Conservation (phyloP, 1,284 basidiomycete genomes). For the Boletus sp. region DNA sequence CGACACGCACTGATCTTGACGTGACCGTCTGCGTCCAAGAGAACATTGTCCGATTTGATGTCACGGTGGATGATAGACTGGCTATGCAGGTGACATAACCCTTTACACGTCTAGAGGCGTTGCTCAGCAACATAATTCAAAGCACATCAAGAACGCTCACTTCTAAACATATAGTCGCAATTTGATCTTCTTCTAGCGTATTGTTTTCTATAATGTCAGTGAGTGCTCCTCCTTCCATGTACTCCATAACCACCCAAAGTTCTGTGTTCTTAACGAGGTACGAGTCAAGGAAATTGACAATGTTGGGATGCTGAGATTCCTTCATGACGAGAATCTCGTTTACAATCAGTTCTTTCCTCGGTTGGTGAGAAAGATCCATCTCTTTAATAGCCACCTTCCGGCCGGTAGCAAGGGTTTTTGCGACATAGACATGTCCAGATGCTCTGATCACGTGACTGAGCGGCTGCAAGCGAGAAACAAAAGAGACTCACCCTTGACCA, state of each 20-base stretch:
- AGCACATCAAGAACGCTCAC: conserved; percentile 48
- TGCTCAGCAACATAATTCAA: conserved; percentile 7
- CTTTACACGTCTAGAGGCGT: conserved; percentile 85
- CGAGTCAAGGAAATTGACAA: conserved; percentile 96
- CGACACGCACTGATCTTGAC: conserved; percentile 91
- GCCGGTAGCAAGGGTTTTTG: conserved; percentile 86
- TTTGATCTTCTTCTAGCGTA: conserved; percentile 95
- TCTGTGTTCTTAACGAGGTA: conserved; percentile 91
- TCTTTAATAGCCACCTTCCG: conserved; percentile 99
- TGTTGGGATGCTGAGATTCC: conserved; percentile 97
- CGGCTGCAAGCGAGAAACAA: not conserved
- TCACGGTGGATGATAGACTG: conserved; percentile 98
- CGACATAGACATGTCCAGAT: conserved; percentile 98
- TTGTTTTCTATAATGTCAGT: conserved; percentile 99
- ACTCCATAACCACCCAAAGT: conserved; percentile 99
- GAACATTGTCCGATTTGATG: conserved; percentile 98
- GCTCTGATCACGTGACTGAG: conserved; percentile 66
- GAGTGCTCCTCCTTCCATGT: conserved; percentile 98
- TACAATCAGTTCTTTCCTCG: conserved; percentile 96
- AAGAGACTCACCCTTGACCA: conserved; percentile 80
- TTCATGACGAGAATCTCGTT: conserved; percentile 99
- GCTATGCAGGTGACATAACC: conserved; percentile 89
- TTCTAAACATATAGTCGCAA: conserved; percentile 92
- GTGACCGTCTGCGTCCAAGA: conserved; percentile 89
- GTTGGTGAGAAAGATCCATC: conserved; percentile 97